Evolutionary conservation across 805 yeast genomes (phyloP).

Genomic region (Monosporozyma aquatica): DNA sequence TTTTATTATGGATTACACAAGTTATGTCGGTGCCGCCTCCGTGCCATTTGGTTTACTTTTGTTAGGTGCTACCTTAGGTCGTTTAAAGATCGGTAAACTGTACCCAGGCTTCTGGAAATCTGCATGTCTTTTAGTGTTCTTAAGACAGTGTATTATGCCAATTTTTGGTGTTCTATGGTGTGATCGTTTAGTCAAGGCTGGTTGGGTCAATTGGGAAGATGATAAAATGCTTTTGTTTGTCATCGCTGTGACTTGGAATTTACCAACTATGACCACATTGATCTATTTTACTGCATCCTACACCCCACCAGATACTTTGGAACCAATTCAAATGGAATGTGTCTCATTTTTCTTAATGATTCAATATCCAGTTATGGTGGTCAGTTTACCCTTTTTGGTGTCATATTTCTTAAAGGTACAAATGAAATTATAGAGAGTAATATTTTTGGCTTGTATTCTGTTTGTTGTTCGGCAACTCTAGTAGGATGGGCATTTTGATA

Average conservation of each 20-base stretch:
- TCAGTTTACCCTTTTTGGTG: constrained; percentile 61
- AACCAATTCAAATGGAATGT: constrained; percentile 64
- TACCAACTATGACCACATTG: constrained; percentile 85
- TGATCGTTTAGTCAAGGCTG: constrained; percentile 53
- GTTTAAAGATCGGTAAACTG: constrained; percentile 53
- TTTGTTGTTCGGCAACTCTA: too few species aligned
- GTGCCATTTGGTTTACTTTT: constrained; percentile 83
- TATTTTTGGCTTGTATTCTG: too few species aligned
- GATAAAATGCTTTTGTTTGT: constrained; percentile 60
- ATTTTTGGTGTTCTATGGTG: constrained; percentile 65
- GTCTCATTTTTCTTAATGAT: constrained; percentile 64
- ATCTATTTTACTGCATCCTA: constrained; percentile 82
- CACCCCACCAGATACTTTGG: constrained; percentile 52
- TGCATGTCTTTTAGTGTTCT: constrained; percentile 46
- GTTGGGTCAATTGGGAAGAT: constrained; percentile 48
- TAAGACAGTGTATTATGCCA: constrained; percentile 66
- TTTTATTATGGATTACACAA: constrained; percentile 71
- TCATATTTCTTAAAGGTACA: constrained; percentile 30
- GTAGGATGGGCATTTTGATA: background rate
- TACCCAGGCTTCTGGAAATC: constrained; percentile 62
- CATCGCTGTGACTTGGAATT: constrained; percentile 62
- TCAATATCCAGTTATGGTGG: constrained; percentile 60
- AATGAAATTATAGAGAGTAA: constrained; percentile 22
- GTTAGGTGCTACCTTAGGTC: constrained; percentile 82
- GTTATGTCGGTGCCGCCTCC: constrained; percentile 77